Percentiles rank a stretch among this genome's conserved stretches.
Evolutionary conservation across 768 basidiomycete species (phyloP).

Genomic region (Pulveroboletus ravenelii): DNA sequence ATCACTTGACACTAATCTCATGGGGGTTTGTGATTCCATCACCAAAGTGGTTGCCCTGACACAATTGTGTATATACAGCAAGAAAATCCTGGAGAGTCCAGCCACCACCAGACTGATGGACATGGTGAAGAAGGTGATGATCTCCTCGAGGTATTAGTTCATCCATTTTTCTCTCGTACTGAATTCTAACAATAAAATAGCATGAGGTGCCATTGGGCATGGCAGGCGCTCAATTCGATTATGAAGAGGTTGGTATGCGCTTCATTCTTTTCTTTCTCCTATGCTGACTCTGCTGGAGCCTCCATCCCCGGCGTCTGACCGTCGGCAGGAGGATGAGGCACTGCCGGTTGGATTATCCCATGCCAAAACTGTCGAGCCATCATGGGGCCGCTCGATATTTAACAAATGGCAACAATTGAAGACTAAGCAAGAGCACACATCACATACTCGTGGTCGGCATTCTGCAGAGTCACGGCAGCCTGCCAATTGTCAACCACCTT

Average conservation of each 20-base stretch:
- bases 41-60: background rate
- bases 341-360: too few species aligned
- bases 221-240: too few species aligned
- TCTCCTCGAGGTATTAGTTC: background rate
- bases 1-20: too few species aligned
- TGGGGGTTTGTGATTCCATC: background rate
- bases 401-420: background rate
- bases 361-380: too few species aligned
- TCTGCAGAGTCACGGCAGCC: background rate
- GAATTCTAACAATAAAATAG: background rate
- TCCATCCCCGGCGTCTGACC: too few species aligned
- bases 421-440: background rate
- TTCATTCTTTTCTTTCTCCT: background rate
- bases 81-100: background rate
- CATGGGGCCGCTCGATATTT: background rate
- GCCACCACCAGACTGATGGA: too few species aligned
- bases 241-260: too few species aligned
- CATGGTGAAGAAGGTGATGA: background rate
- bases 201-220: too few species aligned
- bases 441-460: background rate
- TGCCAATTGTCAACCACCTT: background rate
- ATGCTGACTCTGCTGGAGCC: background rate
- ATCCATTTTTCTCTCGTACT: accelerated
- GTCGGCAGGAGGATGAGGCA: too few species aligned
- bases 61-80: background rate